These are phyloP conservation scores for Hemisphaericaspora lyxosophila DNA, from an alignment of 1,139 yeast species.

Conservation along the genomic window DNA sequence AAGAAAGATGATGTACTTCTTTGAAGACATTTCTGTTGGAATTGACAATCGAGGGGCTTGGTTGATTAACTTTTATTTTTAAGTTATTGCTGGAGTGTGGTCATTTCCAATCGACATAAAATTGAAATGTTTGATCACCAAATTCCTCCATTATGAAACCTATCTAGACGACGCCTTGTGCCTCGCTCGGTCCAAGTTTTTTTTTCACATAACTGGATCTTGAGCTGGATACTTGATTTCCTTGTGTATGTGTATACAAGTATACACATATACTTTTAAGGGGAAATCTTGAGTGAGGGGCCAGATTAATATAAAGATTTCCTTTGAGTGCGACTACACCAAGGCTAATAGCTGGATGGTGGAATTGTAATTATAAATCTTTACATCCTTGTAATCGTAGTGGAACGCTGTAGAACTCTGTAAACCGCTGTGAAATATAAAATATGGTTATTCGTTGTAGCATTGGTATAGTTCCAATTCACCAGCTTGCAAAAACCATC, in stretches of 20 bases:
- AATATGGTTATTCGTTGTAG: no score
- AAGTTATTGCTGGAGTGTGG: slow-evolving; percentile 9
- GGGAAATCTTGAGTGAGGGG: slow-evolving; percentile 45
- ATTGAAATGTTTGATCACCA: slow-evolving; percentile 1
- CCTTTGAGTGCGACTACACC: slow-evolving; percentile 79
- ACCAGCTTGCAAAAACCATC: no score
- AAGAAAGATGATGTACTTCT: slow-evolving; percentile 28
- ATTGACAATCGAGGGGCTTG: neutral
- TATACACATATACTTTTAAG: neutral
- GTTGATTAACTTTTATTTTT: slow-evolving; percentile 9
- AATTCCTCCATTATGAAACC: neutral
- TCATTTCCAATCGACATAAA: slow-evolving; percentile 13
- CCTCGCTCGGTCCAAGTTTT: slow-evolving; percentile 68
- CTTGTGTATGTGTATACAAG: neutral
- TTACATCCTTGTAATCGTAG: slow-evolving; percentile 36
- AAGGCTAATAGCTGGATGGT: slow-evolving; percentile 52
- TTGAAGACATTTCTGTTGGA: slow-evolving; percentile 26
- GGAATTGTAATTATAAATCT: slow-evolving; percentile 72
- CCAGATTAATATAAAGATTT: slow-evolving; percentile 53
- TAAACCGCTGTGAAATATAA: no score
- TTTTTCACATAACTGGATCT: slow-evolving; percentile 36
- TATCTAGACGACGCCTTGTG: slow-evolving; percentile 51
- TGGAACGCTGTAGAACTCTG: no score
- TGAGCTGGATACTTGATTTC: slow-evolving; percentile 53
- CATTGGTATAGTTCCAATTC: no score